Percentiles rank a stretch among this genome's conserved stretches.
Conservation (phyloP, 108 stramenopile species). For the Pelagomonas calceolata region DNA sequence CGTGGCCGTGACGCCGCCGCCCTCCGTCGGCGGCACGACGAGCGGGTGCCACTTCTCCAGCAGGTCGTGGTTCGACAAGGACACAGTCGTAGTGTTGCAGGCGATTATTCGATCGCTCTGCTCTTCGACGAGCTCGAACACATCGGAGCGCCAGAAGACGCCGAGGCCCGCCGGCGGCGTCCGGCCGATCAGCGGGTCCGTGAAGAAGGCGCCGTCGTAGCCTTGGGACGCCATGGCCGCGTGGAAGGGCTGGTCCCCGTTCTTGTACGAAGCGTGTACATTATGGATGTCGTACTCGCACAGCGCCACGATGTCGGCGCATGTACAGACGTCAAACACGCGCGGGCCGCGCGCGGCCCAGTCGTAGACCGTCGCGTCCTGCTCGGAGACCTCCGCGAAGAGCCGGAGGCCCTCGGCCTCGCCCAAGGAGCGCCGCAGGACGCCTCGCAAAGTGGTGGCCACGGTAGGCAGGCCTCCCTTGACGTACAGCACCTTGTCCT, state of each 20-base stretch:
- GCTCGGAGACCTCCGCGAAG: slow-evolving; percentile 5
- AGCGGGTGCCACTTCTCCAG: too few species aligned
- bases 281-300: slow-evolving; percentile 19
- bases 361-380: slow-evolving; percentile 9
- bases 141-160: slow-evolving; percentile 12
- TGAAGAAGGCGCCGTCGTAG: slow-evolving; percentile 15
- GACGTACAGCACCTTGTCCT: slow-evolving; percentile 4
- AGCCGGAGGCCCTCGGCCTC: slow-evolving; percentile 1
- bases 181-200: slow-evolving; percentile 10
- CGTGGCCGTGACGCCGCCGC: too few species aligned
- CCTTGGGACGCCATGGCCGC: slow-evolving; percentile 13
- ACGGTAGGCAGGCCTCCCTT: too few species aligned
- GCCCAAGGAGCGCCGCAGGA: not conserved
- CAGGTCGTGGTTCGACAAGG: too few species aligned
- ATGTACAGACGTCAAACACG: not conserved
- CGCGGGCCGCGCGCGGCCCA: slow-evolving; percentile 15
- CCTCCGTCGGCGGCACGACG: too few species aligned
- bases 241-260: slow-evolving; percentile 5
- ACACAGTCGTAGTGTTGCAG: too few species aligned
- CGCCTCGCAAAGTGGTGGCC: not conserved
- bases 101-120: not conserved
- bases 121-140: slow-evolving; percentile 2
- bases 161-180: slow-evolving; percentile 15
- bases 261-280: slow-evolving; percentile 7
- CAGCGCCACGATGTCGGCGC: slow-evolving; percentile 9